A percentile compares a stretch with the other conserved stretches of the same genome.
Evolutionary conservation across 441 rosid genomes (phyloP).

Genomic region (Syzygium malaccense): DNA sequence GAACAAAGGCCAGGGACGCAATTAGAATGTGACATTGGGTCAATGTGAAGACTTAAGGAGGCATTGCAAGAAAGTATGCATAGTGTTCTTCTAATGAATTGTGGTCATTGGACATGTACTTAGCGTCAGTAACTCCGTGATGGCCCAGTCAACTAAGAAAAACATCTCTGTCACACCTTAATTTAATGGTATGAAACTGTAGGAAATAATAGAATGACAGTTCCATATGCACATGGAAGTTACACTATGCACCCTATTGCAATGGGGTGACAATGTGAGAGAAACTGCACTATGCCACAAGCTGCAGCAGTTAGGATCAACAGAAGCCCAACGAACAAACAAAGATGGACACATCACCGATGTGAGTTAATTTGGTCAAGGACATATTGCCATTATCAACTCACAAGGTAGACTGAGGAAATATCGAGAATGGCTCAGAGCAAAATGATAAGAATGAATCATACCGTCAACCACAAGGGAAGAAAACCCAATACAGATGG

Average conservation of each 20-base stretch:
- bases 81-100: not conserved
- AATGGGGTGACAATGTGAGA: not conserved
- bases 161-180: not conserved
- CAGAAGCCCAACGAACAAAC: not conserved
- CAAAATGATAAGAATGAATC: not conserved
- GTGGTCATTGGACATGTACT: not conserved
- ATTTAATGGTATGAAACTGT: not conserved
- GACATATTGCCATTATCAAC: not conserved
- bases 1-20: not conserved
- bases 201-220: not conserved
- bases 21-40: not conserved
- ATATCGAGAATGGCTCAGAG: not conserved
- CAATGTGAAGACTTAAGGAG: not conserved
- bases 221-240: not conserved
- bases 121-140: not conserved
- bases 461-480: constrained; percentile 90
- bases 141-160: not conserved
- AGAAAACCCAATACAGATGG: constrained; percentile 77
- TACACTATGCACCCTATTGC: not conserved
- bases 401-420: not conserved
- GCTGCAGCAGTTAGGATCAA: not conserved
- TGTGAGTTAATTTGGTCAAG: not conserved
- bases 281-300: not conserved
- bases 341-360: not conserved
- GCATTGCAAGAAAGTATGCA: not conserved